These are phyloP conservation scores for Silene noctiflora DNA, from an alignment of 179 eudicot genomes.

Conservation along the genomic window DNA sequence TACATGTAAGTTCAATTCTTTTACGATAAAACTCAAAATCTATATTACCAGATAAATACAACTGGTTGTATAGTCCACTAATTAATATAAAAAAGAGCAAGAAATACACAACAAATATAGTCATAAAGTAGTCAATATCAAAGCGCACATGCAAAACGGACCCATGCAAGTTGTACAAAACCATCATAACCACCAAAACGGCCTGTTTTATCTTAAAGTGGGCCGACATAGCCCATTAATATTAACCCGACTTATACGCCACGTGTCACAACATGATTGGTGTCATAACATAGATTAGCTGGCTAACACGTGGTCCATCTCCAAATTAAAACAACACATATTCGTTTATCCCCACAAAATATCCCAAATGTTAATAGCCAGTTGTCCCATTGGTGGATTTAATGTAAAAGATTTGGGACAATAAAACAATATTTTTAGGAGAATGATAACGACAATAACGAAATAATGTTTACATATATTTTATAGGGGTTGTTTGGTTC, in stretches of 20 bases:
- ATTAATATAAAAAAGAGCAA: too few species aligned
- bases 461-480: too few species aligned
- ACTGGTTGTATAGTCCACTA: too few species aligned
- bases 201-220: not conserved
- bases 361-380: not conserved
- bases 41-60: too few species aligned
- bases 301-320: not conserved
- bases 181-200: not conserved
- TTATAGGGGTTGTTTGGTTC: too few species aligned
- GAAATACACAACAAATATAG: too few species aligned
- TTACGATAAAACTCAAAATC: too few species aligned
- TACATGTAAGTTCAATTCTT: too few species aligned
- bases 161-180: slow-evolving; percentile 7
- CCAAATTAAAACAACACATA: not conserved
- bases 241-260: not conserved
- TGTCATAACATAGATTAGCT: not conserved
- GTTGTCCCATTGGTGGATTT: not conserved
- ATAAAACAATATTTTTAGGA: too few species aligned
- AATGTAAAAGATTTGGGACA: too few species aligned
- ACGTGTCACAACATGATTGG: not conserved
- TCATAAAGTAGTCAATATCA: too few species aligned
- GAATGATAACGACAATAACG: too few species aligned
- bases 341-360: not conserved
- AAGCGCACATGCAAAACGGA: not conserved
- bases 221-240: not conserved